Base-by-base conservation (phyloP, 768 basidiomycete genomes). In the Vishniacozyma victoriae region DNA sequence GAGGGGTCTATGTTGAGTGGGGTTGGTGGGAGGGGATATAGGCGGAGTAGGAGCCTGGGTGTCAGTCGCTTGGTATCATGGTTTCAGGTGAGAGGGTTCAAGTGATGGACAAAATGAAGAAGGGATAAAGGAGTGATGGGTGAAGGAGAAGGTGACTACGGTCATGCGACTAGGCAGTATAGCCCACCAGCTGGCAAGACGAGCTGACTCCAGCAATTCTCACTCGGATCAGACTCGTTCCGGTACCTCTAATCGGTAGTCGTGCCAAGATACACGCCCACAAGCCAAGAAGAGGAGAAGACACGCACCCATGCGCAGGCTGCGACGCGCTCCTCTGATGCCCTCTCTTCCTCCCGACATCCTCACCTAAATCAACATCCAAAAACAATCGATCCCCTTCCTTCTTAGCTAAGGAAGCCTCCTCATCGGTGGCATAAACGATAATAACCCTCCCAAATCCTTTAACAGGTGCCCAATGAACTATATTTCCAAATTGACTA, bases 401-500 rank as follows among this genome's bases (percentile, higher is more conserved):
- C 18, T 41, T 79, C 80, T 73, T 87, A 83, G 69, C 81, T 80
- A 41, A 74, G n/a, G 46, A 50, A 3, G 62, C 60, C 16, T 62
- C 67, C 29, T 69, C 68, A 20, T 66, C 64, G 39, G 48, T 46
- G n/a, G 59, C 55, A 46, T 83, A 96, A 1, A 95, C 87, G 18
- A 93, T 72, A 47, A 96, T 80, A 25, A 90, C 83, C 23, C 92
- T 78, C 1, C 81, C 79, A 61, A 96, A 89, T 5, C 81, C 82
- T 16, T 79, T 80, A 4, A 97, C 72, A 3, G 90, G 89, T 0
- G 86, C 87, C 91, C 92, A 99, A 59, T 84, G 79, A 61, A 86
- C 82, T n/a, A 99, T 81, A 20, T 78, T 74, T 15, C 95, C 93
- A 58, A 84, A 91, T 2, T 76, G 64, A 3, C 75, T 75, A 66